Base-by-base conservation (phyloP, 495 filamentous ascomycete species). In the Pyronema omphalodes region DNA sequence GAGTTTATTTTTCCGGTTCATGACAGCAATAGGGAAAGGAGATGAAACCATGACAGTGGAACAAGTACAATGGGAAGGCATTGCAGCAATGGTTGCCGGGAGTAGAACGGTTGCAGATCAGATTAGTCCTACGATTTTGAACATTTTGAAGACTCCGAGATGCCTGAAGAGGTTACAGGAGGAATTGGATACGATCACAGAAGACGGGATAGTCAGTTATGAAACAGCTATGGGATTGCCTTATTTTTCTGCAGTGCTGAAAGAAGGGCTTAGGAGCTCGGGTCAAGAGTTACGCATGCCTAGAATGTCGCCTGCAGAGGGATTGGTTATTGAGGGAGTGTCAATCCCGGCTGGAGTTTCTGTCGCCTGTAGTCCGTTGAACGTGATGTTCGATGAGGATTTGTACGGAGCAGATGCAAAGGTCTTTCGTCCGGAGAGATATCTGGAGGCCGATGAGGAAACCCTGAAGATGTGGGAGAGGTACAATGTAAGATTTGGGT, bases 351-450 rank as follows among this genome's bases (percentile, higher is more conserved):
- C 57, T 15, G 58, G 58, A 12, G 48, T 50, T 19, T 40, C 45
- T 9, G 23, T 60, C 33, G 53, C 55, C 1, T 12, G 44, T 11
- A 53, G 23, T 17, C 49, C 58, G 11, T 66, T 46, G 37, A 63
- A 63, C 1, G 60, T 67, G 0, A 51, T 65, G n/a, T 58, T 67
- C 9, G 53, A 69, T 29, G 58, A 58, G 9, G 58, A 58, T 6
- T 55, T 76, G 0, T 80, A 70, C 51, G 77, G 76, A 1, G 60
- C 65, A 11, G 71, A 77, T 53, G 66, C 66, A 3, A 62, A 71
- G 46, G 35, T 56, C 2, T 80, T 74, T 51, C 62, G 71, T 1
- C 76, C 77, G 0, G 75, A 74, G 53, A 60, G 76, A 36, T 80
- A 76, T 75, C 66, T 77, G 3, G 66, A 71, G 9, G 60, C 47